These are phyloP conservation scores for Vitis hybrid DNA, from an alignment of 177 flowering plant species.

Conservation along the genomic window DNA sequence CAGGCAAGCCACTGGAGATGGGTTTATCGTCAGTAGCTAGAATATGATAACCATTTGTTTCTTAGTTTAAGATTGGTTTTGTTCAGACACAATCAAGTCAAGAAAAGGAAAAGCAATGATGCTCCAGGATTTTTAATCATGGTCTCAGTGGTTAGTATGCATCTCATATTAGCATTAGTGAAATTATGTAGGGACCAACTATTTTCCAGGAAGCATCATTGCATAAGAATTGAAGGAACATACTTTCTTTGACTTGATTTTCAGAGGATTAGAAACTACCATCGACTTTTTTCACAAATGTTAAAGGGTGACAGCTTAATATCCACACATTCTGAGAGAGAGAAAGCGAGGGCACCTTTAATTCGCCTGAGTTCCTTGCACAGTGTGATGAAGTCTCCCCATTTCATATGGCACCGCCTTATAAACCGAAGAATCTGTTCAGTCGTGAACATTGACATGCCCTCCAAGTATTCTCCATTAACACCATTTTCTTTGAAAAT, in stretches of 20 bases:
- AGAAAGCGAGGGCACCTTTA: constrained; percentile 57
- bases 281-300: neutral
- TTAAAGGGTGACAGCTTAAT: too few relatives aligned
- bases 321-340: neutral
- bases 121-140: too few relatives aligned
- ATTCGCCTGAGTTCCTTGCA: constrained; percentile 98
- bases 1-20: constrained; percentile 80
- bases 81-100: too few relatives aligned
- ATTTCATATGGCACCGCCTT: constrained; percentile 96
- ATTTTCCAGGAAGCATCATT: too few relatives aligned
- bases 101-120: too few relatives aligned
- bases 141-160: too few relatives aligned
- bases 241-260: too few relatives aligned
- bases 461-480: constrained; percentile 92
- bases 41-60: neutral
- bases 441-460: constrained; percentile 96
- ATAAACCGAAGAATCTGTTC: constrained; percentile 97
- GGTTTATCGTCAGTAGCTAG: neutral
- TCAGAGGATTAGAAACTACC: too few relatives aligned
- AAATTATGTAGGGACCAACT: too few relatives aligned
- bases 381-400: constrained; percentile 98
- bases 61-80: too few relatives aligned
- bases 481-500: constrained; percentile 88
- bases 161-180: too few relatives aligned
- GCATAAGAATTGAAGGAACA: too few relatives aligned